Conservation (phyloP, 768 basidiomycete genomes). For the Amanita pallidorosea region DNA sequence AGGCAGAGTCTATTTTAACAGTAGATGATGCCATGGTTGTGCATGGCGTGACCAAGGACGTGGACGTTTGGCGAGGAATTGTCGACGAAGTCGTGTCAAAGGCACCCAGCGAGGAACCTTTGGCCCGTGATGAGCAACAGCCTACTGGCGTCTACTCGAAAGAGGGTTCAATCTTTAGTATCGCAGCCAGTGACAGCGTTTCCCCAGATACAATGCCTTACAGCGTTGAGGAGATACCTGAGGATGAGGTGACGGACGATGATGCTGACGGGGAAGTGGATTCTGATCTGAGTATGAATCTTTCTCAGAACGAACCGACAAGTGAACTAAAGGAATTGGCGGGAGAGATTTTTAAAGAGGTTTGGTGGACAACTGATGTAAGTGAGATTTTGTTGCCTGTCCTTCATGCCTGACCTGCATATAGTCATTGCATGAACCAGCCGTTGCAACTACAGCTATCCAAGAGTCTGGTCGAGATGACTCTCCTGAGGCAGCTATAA, state of each 20-base stretch:
- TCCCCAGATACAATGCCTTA: not conserved
- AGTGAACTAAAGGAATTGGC: constrained; percentile 12
- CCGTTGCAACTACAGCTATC: not conserved
- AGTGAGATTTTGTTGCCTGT: not conserved
- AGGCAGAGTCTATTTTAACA: not conserved
- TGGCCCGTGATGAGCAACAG: not conserved
- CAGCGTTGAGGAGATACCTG: not conserved
- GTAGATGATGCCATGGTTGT: constrained; percentile 8
- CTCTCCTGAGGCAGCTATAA: not conserved
- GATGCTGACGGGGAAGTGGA: constrained; percentile 10
- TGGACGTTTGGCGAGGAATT: not conserved
- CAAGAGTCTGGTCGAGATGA: not conserved
- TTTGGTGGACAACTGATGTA: constrained; percentile 12
- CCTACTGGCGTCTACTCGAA: not conserved
- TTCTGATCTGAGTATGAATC: not conserved
- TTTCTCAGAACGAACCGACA: not conserved
- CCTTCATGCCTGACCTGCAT: not conserved
- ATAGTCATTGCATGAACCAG: not conserved
- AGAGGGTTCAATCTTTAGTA: not conserved
- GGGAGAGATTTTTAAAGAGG: constrained; percentile 19
- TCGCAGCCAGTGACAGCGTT: not conserved
- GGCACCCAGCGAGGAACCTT: constrained; percentile 1
- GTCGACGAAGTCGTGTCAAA: constrained; percentile 6
- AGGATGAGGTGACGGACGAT: constrained; percentile 6
- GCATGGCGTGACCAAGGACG: constrained; percentile 2